Evolutionary conservation across 2,329 filamentous ascomycete genomes (phyloP).

Genomic region (Curvularia hawaiiensis): DNA sequence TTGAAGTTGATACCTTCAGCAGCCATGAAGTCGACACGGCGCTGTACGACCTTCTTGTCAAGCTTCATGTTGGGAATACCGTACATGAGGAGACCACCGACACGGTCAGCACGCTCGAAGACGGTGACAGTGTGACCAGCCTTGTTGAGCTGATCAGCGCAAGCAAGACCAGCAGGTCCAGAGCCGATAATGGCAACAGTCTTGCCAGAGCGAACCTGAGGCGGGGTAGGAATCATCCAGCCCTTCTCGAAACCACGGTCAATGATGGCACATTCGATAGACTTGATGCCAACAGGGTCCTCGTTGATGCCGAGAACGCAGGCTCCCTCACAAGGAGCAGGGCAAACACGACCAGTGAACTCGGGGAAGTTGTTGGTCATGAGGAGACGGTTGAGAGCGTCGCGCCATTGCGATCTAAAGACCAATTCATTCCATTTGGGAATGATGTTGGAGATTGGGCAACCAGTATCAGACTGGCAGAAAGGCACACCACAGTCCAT

Average conservation of each 20-base stretch:
- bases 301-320: slow-evolving; percentile 97
- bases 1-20: slow-evolving; percentile 85
- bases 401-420: slow-evolving; percentile 80
- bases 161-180: slow-evolving; percentile 86
- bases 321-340: slow-evolving; percentile 93
- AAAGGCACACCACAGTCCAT: slow-evolving; percentile 99
- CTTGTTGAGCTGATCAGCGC: slow-evolving; percentile 92
- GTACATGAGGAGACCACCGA: slow-evolving; percentile 95
- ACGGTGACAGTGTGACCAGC: slow-evolving; percentile 88
- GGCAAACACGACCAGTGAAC: slow-evolving; percentile 96
- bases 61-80: slow-evolving; percentile 99
- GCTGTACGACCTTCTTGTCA: slow-evolving; percentile 95
- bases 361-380: slow-evolving; percentile 99
- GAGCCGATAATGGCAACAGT: slow-evolving; percentile 88
- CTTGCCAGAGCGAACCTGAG: slow-evolving; percentile 83
- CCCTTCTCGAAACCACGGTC: slow-evolving; percentile 97
- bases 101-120: slow-evolving; percentile 89
- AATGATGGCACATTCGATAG: slow-evolving; percentile 96
- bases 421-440: slow-evolving; percentile 94
- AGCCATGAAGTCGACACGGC: slow-evolving; percentile 93
- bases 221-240: slow-evolving; percentile 89
- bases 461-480: slow-evolving; percentile 95
- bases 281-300: slow-evolving; percentile 97
- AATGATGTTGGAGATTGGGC: slow-evolving; percentile 96
- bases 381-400: slow-evolving; percentile 86